Base-by-base conservation (phyloP, 306 rosid genomes). In the Trifolium fragiferum region DNA sequence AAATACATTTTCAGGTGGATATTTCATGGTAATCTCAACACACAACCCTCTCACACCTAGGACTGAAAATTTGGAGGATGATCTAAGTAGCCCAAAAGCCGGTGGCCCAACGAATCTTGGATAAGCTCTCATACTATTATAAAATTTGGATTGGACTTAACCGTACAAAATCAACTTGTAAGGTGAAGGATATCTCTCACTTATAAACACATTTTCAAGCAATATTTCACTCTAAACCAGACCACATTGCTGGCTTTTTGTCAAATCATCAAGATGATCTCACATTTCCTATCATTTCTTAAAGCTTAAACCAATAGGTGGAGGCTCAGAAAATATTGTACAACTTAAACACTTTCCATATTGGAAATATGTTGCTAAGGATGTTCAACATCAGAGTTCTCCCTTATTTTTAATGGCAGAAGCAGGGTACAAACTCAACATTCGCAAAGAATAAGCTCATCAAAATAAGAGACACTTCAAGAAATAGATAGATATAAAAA, bases 401-500 rank as follows among this genome's bases (percentile, higher is more conserved):
- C 30, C 72, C 23, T 53, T 9, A 44, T 78, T 10, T 53, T 53
- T 30, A 41, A 14, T 14, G 58, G 72, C 32, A 14, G 49, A 51
- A 70, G 55, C 53, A 43, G 19, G 68, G 46, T 8, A 25, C 18
- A 30, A 58, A 18, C 25, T 53, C 75, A 55, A 23, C 49, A 47
- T 57, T 70, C 40, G 57, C 55, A 70, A 23, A 61, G 53, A 43
- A 43, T 54, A 71, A 73, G 53, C 35, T 33, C 59, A 64, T 74
- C 1, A 23, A 18, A 67, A 68, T 82, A 73, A 57, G 41, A 64
- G n/a, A 74, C 11, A 19, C 59, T 59, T 51, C 38, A n/a, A 66
- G 50, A 81, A 76, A 58, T 66, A 54, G 9, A 80, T 41, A 46
- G 14, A 70, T 49, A 37, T 50, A 4, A 76, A 64, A 37, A 58